Evolutionary conservation across 1,139 yeast genomes (phyloP).

Genomic region (Suhomyces chickasaworum): DNA sequence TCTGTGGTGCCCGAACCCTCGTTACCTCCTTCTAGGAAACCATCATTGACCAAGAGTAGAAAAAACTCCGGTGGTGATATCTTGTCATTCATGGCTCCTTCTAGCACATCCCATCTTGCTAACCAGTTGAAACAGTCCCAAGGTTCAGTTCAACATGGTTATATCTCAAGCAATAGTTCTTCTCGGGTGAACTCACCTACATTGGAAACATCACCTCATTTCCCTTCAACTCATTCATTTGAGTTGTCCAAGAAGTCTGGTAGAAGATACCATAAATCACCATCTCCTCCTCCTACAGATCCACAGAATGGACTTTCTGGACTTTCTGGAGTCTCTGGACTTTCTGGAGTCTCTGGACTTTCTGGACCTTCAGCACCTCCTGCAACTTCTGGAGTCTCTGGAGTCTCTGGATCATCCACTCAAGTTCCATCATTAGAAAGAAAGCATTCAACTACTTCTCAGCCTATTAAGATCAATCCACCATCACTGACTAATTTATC

Average conservation of each 20-base stretch:
- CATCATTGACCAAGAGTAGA: conserved; percentile 15
- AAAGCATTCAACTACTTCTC: conserved; percentile 12
- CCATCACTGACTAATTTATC: conserved; percentile 8
- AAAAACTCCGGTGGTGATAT: conserved; percentile 16
- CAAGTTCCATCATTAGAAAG: conserved; percentile 4
- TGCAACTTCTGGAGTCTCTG: too few relatives aligned
- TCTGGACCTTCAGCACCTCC: too few relatives aligned
- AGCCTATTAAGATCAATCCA: conserved; percentile 10
- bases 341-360: not conserved
- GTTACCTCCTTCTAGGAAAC: conserved; percentile 18
- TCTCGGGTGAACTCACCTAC: conserved; percentile 19
- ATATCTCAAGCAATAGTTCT: conserved; percentile 13
- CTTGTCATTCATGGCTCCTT: conserved; percentile 17
- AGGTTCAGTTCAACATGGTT: conserved; percentile 8
- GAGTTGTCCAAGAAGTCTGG: conserved; percentile 12
- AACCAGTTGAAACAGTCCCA: conserved; percentile 10
- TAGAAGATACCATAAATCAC: conserved; percentile 11
- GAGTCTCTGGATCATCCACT: not conserved
- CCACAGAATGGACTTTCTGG: too few relatives aligned
- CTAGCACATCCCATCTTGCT: conserved; percentile 8
- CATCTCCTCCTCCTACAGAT: conserved; percentile 15
- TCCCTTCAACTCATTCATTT: conserved; percentile 7
- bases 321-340: not conserved
- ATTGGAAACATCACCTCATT: conserved; percentile 12
- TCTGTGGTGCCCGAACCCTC: conserved; percentile 6